Base-by-base conservation (phyloP, 306 rosid genomes). In the Acacia melanoxylon region DNA sequence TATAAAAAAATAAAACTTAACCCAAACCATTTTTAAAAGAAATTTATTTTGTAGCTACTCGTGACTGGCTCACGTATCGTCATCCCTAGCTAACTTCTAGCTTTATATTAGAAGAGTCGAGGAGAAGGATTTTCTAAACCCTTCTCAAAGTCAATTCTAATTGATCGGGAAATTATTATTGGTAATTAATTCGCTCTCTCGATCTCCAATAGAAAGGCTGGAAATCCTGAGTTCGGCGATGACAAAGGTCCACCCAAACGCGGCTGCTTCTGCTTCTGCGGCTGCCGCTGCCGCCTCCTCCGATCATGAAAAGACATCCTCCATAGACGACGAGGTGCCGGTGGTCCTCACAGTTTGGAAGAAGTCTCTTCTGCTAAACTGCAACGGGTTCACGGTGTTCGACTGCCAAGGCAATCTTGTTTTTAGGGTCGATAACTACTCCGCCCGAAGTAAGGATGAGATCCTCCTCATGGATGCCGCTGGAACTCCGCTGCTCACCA, bases 321-420 rank as follows among this genome's bases (percentile, higher is more conserved):
- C 82, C 66, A 59, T 10, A 48, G 66, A 20, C 24, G 78, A n/a
- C 24, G 83, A 27, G 3, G 66, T 44, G 65, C 79, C 78, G 8
- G 84, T 68, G 20, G 83, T 83, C 4, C 79, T 93, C 0, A 93
- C 98, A 0, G 94, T 93, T 63, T 93, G 98, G 98, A 93, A 88
- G 74, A 93, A 93, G 88, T 93, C 97, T 4, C 84, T 93, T 68
- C 44, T 93, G 71, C 77, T 87, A 31, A 91, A 82, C 79, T 93
- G 98, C 80, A 85, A 71, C 14, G 98, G 98, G n/a, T 93, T 93
- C 78, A 93, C 97, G 10, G 98, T 93, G 61, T 93, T 87, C 12
- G 89, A 90, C 69, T 12, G 56, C 68, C 80, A 71, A 12, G 97
- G 97, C 4, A 88, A 91, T 79, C 77, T 93, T 1, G 88, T 89